Conservation (phyloP, 2,329 filamentous ascomycete species). For the Xylariaceae sp. region DNA sequence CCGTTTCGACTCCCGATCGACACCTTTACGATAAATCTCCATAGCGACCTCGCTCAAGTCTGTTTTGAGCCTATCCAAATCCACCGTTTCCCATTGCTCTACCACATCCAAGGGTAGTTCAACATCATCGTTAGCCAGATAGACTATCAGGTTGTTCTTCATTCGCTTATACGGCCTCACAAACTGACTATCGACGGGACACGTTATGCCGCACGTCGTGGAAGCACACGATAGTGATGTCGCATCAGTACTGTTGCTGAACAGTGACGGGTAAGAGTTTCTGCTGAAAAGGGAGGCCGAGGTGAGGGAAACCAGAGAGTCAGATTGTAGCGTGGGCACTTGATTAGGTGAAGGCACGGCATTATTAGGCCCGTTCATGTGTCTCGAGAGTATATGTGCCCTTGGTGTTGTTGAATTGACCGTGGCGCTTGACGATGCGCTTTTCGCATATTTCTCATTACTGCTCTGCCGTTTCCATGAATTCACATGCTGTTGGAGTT, state of each 20-base stretch:
- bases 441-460: neutral
- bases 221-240: conserved; percentile 14
- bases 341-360: neutral
- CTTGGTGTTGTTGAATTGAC: neutral
- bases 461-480: conserved; percentile 9
- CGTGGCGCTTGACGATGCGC: neutral
- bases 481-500: conserved; percentile 12
- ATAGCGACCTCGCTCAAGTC: conserved; percentile 18
- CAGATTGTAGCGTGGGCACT: neutral
- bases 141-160: conserved; percentile 14
- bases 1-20: conserved; percentile 10
- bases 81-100: conserved; percentile 18
- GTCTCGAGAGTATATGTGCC: neutral
- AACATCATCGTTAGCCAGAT: conserved; percentile 19
- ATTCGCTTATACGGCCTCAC: conserved; percentile 10
- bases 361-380: neutral
- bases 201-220: neutral
- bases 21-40: conserved; percentile 22
- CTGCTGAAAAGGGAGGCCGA: conserved; percentile 19
- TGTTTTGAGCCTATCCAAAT: conserved; percentile 15
- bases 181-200: neutral
- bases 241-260: conserved; percentile 13
- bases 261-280: conserved; percentile 15
- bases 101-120: conserved; percentile 10
- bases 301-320: conserved; percentile 12